Evolutionary conservation across 768 basidiomycete species (phyloP).

Genomic region (Terana coerulea): DNA sequence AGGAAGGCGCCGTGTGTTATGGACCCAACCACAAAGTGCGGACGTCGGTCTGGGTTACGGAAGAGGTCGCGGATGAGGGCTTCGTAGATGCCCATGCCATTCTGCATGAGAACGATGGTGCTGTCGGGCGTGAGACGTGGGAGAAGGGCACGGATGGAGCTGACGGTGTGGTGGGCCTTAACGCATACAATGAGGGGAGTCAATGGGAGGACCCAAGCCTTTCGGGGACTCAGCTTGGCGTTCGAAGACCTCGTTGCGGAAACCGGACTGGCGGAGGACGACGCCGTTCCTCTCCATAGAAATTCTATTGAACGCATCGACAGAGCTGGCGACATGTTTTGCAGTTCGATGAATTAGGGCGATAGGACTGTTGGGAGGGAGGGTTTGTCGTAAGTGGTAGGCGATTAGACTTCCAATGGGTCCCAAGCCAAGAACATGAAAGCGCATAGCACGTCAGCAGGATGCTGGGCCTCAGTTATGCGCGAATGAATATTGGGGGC

Average conservation of each 20-base stretch:
- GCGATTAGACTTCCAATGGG: slow-evolving; percentile 81
- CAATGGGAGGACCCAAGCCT: slow-evolving; percentile 37
- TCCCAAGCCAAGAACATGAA: slow-evolving; percentile 78
- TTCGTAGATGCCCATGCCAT: slow-evolving; percentile 93
- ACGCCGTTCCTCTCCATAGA: slow-evolving; percentile 49
- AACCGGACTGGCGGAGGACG: slow-evolving; percentile 38
- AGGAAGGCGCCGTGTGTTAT: slow-evolving; percentile 79
- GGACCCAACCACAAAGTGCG: slow-evolving; percentile 80
- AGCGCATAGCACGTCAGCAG: slow-evolving; percentile 46
- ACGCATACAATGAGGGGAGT: slow-evolving; percentile 77
- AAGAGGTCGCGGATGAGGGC: slow-evolving; percentile 64
- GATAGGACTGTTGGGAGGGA: slow-evolving; percentile 50
- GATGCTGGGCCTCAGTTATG: neutral
- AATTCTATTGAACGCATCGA: slow-evolving; percentile 32
- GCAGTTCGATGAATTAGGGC: slow-evolving; percentile 64
- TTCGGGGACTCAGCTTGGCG: neutral
- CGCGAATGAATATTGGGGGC: no score
- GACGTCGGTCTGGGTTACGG: slow-evolving; percentile 66
- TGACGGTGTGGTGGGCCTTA: slow-evolving; percentile 66
- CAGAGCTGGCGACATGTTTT: slow-evolving; percentile 33
- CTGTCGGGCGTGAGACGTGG: slow-evolving; percentile 61
- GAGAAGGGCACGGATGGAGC: slow-evolving; percentile 53
- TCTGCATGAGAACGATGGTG: slow-evolving; percentile 91
- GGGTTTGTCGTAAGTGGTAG: slow-evolving; percentile 65
- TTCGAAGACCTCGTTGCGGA: slow-evolving; percentile 48